Evolutionary conservation across 2,329 filamentous ascomycete genomes (phyloP).

Genomic region (Zasmidium cellare): DNA sequence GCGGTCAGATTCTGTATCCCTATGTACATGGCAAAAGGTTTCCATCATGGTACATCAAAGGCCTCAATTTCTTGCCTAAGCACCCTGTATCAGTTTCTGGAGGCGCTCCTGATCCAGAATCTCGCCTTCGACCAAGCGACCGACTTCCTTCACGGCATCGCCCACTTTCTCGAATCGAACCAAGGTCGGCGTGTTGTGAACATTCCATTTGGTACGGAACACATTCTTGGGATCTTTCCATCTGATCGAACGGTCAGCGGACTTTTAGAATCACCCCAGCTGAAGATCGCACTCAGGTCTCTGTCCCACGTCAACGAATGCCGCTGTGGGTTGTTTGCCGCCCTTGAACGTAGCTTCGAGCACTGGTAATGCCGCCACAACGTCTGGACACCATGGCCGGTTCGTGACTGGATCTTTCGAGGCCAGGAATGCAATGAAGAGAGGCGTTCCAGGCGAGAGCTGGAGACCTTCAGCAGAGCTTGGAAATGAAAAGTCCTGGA

Average conservation of each 20-base stretch:
- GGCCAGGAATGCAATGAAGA: slow-evolving; percentile 24
- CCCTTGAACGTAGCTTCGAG: slow-evolving; percentile 17
- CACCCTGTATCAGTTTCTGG: neutral
- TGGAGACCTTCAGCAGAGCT: neutral
- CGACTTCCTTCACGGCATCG: slow-evolving; percentile 13
- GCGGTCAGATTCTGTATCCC: no score
- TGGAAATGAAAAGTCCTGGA: slow-evolving; percentile 6
- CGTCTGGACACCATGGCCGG: slow-evolving; percentile 24
- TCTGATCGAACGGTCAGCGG: neutral
- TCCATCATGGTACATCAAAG: no score
- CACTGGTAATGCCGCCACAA: slow-evolving; percentile 16
- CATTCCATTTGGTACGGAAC: slow-evolving; percentile 10
- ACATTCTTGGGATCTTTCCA: slow-evolving; percentile 19
- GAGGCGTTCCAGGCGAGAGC: neutral
- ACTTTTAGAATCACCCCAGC: neutral
- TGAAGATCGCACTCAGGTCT: slow-evolving; percentile 15
- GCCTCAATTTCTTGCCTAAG: no score
- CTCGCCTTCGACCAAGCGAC: slow-evolving; percentile 21
- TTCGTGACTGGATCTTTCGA: slow-evolving; percentile 19
- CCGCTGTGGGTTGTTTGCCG: slow-evolving; percentile 11
- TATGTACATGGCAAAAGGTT: no score
- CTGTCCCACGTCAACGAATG: slow-evolving; percentile 23
- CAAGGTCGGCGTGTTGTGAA: slow-evolving; percentile 19
- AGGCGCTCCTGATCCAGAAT: slow-evolving; percentile 18
- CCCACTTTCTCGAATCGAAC: slow-evolving; percentile 14